Percentiles rank a stretch among this genome's conserved stretches.
Evolutionary conservation across 805 yeast genomes (phyloP).

Genomic region (Suhomyces xylopsoci): DNA sequence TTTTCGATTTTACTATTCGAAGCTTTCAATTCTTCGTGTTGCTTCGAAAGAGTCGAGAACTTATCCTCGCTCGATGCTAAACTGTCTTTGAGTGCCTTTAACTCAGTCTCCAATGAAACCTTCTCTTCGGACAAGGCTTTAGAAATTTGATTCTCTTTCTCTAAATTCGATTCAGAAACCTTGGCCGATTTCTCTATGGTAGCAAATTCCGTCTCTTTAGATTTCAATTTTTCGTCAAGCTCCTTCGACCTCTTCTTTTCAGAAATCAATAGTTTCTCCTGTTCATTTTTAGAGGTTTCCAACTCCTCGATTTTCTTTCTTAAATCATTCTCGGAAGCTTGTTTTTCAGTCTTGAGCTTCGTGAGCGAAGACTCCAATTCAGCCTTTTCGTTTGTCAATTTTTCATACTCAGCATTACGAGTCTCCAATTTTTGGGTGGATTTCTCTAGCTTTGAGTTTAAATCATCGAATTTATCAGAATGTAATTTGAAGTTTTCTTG

Average conservation of each 20-base stretch:
- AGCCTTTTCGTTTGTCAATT: background rate
- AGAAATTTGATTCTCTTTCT: background rate
- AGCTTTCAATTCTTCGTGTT: background rate
- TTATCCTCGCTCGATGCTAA: background rate
- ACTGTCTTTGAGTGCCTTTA: background rate
- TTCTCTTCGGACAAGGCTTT: background rate
- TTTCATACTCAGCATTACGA: background rate
- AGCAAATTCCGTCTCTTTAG: background rate
- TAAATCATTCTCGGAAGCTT: background rate
- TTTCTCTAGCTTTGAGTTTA: background rate
- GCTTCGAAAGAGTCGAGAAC: background rate
- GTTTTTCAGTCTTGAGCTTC: background rate
- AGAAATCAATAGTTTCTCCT: constrained; percentile 15
- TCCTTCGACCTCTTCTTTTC: constrained; percentile 15
- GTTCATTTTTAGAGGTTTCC: background rate
- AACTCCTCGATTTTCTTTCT: background rate
- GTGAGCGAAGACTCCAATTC: background rate
- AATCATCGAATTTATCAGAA: background rate
- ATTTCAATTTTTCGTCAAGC: constrained; percentile 24
- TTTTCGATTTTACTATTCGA: constrained; percentile 6
- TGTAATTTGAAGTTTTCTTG: background rate
- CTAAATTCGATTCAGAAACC: background rate
- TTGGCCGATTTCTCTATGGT: background rate
- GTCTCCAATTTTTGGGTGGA: background rate
- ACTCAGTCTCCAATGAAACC: background rate